These are phyloP conservation scores for Yarrowia divulgata DNA, from an alignment of 805 yeast species.

Conservation along the genomic window DNA sequence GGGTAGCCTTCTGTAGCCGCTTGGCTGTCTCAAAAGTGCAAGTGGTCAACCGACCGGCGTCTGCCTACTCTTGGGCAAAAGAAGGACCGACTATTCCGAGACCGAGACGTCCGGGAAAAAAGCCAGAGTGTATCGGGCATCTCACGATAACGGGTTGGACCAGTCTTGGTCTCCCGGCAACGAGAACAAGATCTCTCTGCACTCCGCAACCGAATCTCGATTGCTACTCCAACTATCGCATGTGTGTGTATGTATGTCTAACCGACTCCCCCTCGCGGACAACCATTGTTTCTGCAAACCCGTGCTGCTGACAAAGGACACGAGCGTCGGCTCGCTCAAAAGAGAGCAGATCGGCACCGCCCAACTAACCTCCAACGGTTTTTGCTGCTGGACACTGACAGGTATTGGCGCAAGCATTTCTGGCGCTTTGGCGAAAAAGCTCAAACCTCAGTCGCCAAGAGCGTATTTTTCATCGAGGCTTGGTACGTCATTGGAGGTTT, in stretches of 20 bases:
- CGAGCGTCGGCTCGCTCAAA: neutral
- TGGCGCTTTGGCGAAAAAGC: neutral
- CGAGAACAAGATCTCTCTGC: neutral
- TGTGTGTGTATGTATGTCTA: neutral
- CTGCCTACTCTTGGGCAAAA: neutral
- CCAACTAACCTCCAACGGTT: slow-evolving; percentile 19
- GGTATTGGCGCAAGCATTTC: neutral
- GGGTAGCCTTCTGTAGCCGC: slow-evolving; percentile 2
- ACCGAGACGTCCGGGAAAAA: slow-evolving; percentile 7
- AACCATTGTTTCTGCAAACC: neutral
- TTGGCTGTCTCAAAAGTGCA: neutral
- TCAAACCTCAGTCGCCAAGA: neutral
- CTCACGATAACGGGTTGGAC: neutral
- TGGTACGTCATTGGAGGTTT: neutral
- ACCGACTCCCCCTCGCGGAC: neutral
- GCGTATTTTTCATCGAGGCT: neutral
- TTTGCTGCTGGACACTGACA: slow-evolving; percentile 1
- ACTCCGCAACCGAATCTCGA: neutral
- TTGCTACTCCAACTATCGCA: neutral
- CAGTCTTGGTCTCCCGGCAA: too few relatives aligned
- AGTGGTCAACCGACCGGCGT: too few relatives aligned
- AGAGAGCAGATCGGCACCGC: neutral
- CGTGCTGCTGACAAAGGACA: slow-evolving; percentile 2
- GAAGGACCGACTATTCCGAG: neutral
- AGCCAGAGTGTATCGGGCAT: slow-evolving; percentile 1